Evolutionary conservation across 2,329 filamentous ascomycete species (phyloP).

Genomic region (Diplodia mutila): DNA sequence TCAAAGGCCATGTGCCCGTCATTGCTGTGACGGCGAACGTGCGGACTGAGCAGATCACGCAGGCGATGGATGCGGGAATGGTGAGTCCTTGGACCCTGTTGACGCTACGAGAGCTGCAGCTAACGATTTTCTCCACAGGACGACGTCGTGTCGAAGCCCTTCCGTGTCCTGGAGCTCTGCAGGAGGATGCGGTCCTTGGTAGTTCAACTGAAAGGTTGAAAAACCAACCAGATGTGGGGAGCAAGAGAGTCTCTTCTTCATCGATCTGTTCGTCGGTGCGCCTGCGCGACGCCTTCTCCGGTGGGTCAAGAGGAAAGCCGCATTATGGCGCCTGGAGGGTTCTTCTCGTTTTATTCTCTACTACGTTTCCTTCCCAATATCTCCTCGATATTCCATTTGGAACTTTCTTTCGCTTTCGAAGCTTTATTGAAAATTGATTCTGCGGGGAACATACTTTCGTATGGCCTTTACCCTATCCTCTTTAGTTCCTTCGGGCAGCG

Average conservation of each 20-base stretch:
- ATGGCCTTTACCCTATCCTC: background rate
- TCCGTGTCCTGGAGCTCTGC: slow-evolving; percentile 45
- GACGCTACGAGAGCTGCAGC: too few relatives aligned
- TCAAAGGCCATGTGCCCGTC: slow-evolving; percentile 36
- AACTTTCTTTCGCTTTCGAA: background rate
- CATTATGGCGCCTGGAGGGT: background rate
- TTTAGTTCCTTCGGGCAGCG: background rate
- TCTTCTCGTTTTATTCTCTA: too few relatives aligned
- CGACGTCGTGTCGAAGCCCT: slow-evolving; percentile 79
- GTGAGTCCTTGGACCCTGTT: slow-evolving; percentile 30
- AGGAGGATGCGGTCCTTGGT: background rate
- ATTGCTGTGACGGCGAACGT: slow-evolving; percentile 47
- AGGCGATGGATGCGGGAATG: slow-evolving; percentile 40
- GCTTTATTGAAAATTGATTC: background rate
- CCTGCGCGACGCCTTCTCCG: background rate
- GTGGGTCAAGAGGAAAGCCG: background rate
- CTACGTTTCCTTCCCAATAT: background rate
- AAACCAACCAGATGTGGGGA: background rate
- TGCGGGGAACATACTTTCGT: background rate
- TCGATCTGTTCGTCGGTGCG: background rate
- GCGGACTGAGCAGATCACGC: slow-evolving; percentile 41
- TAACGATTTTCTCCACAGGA: slow-evolving; percentile 47
- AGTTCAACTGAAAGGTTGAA: background rate
- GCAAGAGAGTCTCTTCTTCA: background rate
- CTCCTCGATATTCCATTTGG: background rate